Percentiles rank a stretch among this genome's conserved stretches.
phyloP scores from a whole-genome alignment of 345 rosid genomes.

The Anacardium occidentale region DNA sequence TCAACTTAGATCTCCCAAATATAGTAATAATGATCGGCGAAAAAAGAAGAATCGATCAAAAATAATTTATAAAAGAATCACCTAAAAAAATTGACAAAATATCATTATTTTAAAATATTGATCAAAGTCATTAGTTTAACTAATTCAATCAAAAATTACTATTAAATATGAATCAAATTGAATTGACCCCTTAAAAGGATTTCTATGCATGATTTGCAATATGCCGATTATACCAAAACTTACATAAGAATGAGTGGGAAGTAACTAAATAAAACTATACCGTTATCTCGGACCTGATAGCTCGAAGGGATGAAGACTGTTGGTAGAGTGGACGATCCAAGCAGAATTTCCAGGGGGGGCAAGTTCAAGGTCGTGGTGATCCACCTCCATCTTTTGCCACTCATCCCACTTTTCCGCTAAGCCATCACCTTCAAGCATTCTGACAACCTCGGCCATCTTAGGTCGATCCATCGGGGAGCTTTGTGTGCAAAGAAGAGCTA shows the following conservation, averaged over 20 bases:
- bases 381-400: conserved; percentile 28
- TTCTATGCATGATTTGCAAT: background rate
- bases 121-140: too few relatives aligned
- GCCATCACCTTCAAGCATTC: conserved; percentile 24
- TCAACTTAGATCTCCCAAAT: too few relatives aligned
- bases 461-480: conserved; percentile 13
- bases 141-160: too few relatives aligned
- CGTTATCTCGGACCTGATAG: conserved; percentile 42
- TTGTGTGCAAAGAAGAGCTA: conserved; percentile 17
- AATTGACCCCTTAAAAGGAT: background rate
- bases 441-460: conserved; percentile 19
- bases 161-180: too few relatives aligned
- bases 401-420: conserved; percentile 17
- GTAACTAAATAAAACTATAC: background rate
- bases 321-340: conserved; percentile 33
- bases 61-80: too few relatives aligned
- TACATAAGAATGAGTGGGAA: background rate
- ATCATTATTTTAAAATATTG: too few relatives aligned
- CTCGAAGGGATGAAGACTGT: conserved; percentile 30
- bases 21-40: too few relatives aligned
- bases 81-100: too few relatives aligned
- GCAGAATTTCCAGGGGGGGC: conserved; percentile 23
- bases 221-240: background rate
- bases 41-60: too few relatives aligned
- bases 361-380: conserved; percentile 31